Percentiles rank a stretch among this genome's conserved stretches.
Evolutionary conservation across 805 yeast genomes (phyloP).

Genomic region (Wickerhamiella musiphila): DNA sequence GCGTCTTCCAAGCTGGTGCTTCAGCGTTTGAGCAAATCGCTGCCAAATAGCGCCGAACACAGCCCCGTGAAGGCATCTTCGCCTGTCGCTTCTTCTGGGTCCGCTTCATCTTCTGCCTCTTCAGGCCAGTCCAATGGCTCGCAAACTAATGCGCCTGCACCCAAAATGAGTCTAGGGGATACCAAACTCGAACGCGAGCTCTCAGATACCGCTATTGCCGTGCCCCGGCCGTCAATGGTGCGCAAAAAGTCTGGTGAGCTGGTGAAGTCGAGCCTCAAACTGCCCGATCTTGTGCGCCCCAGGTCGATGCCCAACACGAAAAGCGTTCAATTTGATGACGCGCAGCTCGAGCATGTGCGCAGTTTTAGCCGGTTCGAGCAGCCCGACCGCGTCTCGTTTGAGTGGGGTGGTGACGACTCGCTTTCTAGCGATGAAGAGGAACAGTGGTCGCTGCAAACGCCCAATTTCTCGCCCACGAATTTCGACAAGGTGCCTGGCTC

Average conservation of each 20-base stretch:
- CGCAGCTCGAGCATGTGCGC: constrained; percentile 38
- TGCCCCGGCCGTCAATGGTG: constrained; percentile 31
- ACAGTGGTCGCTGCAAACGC: constrained; percentile 19
- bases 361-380: constrained; percentile 56
- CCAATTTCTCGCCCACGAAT: constrained; percentile 17
- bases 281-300: constrained; percentile 22
- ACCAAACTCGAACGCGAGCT: no score
- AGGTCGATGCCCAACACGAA: constrained; percentile 25
- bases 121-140: no score
- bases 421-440: constrained; percentile 17
- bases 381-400: constrained; percentile 52
- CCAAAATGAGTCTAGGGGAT: no score
- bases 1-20: no score
- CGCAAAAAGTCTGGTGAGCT: constrained; percentile 83
- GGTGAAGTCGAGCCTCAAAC: constrained; percentile 54
- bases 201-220: no score
- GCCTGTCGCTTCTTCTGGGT: no score
- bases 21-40: no score
- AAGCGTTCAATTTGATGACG: constrained; percentile 71
- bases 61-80: no score
- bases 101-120: no score
- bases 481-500: constrained; percentile 8
- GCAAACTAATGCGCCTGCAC: no score
- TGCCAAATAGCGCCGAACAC: no score
- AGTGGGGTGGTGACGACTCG: constrained; percentile 28